Base-by-base conservation (phyloP, 2,329 filamentous ascomycete species). In the Apiospora aurea region DNA sequence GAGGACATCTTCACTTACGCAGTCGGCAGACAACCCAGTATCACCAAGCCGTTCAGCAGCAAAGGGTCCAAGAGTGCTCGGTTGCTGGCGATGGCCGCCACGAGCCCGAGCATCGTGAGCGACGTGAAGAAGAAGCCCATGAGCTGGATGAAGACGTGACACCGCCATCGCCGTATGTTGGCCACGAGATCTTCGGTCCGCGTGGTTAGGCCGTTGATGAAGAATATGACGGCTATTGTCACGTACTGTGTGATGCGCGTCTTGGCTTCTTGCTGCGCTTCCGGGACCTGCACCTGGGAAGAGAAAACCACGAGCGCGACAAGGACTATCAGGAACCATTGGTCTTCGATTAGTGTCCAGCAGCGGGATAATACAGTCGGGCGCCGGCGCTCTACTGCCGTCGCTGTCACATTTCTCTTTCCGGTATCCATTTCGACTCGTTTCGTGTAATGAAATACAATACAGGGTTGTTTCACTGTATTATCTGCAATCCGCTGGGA, bases 21-120 rank as follows among this genome's bases (percentile, higher is more conserved):
- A 43, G 68, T 69, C 5, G 68, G 68, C 18, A 69, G 38, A 26
- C 68, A 69, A 4, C 68, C 47, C 47, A 69, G 68, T 41, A 69
- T 18, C 7, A 69, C n/a, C 34, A 69, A 38, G 13, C 68, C 68
- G 34, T 69, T 69, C 47, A 69, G 14, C 16, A 69, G 21, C 18
- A 16, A 21, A n/a, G 47, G 47, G n/a, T 57, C 68, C 29, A 69
- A 14, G 14, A 69, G 49, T 18, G 7, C 34, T 41, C n/a, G 8
- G 47, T 69, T 43, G 29, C 26, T 69, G 68, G 68, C 68, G 7
- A 69, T 41, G 14, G 68, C 47, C 8, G n/a, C 11, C 2, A 57
- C 68, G 44, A 57, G 18, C 4, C 68, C 68, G 10, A 69, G 14
- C n/a, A 41, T 29, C 18, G 47, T 69, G 16, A 53, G 46, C 0